Base-by-base conservation (phyloP, 2,329 filamentous ascomycete species). In the Phyllosticta citribraziliensis region DNA sequence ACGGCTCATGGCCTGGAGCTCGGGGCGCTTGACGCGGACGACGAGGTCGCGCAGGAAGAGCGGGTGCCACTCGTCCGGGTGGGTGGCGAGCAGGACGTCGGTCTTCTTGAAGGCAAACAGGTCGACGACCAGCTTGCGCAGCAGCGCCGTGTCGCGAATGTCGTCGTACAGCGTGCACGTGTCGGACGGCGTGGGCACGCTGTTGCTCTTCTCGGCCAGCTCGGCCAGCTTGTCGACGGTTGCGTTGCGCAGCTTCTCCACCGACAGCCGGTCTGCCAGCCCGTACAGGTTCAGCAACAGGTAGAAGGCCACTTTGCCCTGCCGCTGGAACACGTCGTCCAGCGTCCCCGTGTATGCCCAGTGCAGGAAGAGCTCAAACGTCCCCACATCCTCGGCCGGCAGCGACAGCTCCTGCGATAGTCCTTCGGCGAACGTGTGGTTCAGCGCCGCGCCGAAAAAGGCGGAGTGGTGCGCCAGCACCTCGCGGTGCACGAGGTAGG, bases 61-160 rank as follows among this genome's bases (percentile, higher is more conserved):
- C 5, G 77, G 77, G 60, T 80, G 78, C 78, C 78, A 80, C 24
- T 73, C 69, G 63, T 80, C 78, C 59, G 69, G 70, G 64, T 81
- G 78, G 20, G 69, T 73, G 52, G 74, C 74, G 17, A 81, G 70
- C 17, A 81, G 64, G 20, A 75, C 73, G 64, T 80, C 78, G 40
- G 78, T 81, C 64, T 80, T 80, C 67, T 81, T 81, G 72, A 79
- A 80, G 1, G 76, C 76, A 67, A 80, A 81, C 9, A 81, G 71
- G 63, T 81, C 78, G 33, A 80, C 69, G 14, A 80, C 70, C 1
- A 81, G 69, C 6, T 68, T 66, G 12, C 75, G 66, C 20, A 81
- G 61, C 5, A 73, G 73, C 9, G 74, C 68, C 2, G 65, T 69
- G 47, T 75, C 73, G 52, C 72, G 70, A 54, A 80, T 74, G 1